Percentiles rank a stretch among this genome's conserved stretches.
Conservation (phyloP, 2,329 filamentous ascomycete genomes). For the Stagonosporopsis rhizophila region DNA sequence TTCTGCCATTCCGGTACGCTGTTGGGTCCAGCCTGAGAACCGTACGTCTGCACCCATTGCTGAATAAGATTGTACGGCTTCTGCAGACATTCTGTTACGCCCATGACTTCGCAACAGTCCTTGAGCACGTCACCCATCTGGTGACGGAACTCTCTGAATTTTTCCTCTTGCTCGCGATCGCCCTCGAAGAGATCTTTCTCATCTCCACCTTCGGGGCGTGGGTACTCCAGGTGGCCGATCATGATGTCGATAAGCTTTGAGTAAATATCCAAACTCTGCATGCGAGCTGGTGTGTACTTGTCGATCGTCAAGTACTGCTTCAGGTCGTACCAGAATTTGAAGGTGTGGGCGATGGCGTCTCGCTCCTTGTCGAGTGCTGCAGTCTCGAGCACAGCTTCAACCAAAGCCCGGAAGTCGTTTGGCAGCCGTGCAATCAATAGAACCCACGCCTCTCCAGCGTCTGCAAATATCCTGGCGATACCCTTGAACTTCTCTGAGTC, state of each 20-base stretch:
- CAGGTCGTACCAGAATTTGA: slow-evolving; percentile 97
- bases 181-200: slow-evolving; percentile 91
- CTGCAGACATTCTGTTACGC: slow-evolving; percentile 85
- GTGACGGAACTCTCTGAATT: slow-evolving; percentile 95
- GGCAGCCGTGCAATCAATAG: slow-evolving; percentile 88
- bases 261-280: slow-evolving; percentile 81
- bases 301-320: slow-evolving; percentile 96
- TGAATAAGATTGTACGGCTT: slow-evolving; percentile 90
- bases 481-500: slow-evolving; percentile 87
- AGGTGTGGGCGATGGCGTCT: slow-evolving; percentile 92
- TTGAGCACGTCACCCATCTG: slow-evolving; percentile 98
- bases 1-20: slow-evolving; percentile 95
- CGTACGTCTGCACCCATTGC: slow-evolving; percentile 85
- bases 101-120: slow-evolving; percentile 95
- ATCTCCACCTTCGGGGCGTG: slow-evolving; percentile 74
- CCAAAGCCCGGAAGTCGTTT: slow-evolving; percentile 78
- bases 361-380: slow-evolving; percentile 85
- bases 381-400: slow-evolving; percentile 92
- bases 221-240: slow-evolving; percentile 88
- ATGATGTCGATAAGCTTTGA: slow-evolving; percentile 91
- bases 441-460: slow-evolving; percentile 94
- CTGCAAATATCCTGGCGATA: slow-evolving; percentile 86
- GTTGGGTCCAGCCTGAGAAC: slow-evolving; percentile 72
- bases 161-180: slow-evolving; percentile 93
- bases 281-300: slow-evolving; percentile 81